Conservation (phyloP, 2,329 filamentous ascomycete species). For the Aspergillus sp. region DNA sequence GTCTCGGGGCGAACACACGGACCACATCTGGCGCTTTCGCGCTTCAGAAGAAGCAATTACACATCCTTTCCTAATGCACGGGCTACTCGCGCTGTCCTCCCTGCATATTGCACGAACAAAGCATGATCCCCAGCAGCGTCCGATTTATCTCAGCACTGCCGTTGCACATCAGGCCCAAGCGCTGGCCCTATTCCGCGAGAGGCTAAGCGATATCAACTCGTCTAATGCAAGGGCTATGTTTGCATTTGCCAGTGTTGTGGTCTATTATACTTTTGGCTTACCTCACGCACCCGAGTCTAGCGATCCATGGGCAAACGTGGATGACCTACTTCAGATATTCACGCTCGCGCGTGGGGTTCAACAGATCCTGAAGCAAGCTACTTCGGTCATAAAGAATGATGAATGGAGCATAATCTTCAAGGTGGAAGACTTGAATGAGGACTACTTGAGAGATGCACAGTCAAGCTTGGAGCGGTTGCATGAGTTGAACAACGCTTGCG, state of each 20-base stretch:
- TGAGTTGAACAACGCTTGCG: slow-evolving; percentile 30
- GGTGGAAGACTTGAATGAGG: slow-evolving; percentile 24
- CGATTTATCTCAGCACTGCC: slow-evolving; percentile 38
- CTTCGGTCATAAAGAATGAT: slow-evolving; percentile 26
- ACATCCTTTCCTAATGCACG: slow-evolving; percentile 40
- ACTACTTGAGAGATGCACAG: slow-evolving; percentile 24
- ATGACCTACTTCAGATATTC: slow-evolving; percentile 37
- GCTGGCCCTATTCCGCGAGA: slow-evolving; percentile 37
- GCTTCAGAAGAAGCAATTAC: slow-evolving; percentile 38
- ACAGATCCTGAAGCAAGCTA: slow-evolving; percentile 32
- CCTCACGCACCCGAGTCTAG: slow-evolving; percentile 29
- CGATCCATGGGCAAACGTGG: slow-evolving; percentile 32
- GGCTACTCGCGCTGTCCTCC: slow-evolving; percentile 37
- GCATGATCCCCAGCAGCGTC: slow-evolving; percentile 23
- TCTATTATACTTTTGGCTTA: slow-evolving; percentile 42
- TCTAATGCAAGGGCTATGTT: slow-evolving; percentile 46
- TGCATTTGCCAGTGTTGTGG: slow-evolving; percentile 39
- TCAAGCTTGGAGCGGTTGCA: slow-evolving; percentile 25
- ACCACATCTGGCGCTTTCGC: slow-evolving; percentile 35
- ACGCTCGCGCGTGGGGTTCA: slow-evolving; percentile 38
- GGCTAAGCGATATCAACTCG: slow-evolving; percentile 33
- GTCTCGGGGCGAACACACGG: slow-evolving; percentile 31
- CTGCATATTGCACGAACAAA: slow-evolving; percentile 37
- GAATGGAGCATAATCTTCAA: slow-evolving; percentile 32
- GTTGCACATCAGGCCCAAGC: slow-evolving; percentile 39